These are phyloP conservation scores for Pleurotus pulmonarius DNA, from an alignment of 768 basidiomycete species.

Conservation along the genomic window DNA sequence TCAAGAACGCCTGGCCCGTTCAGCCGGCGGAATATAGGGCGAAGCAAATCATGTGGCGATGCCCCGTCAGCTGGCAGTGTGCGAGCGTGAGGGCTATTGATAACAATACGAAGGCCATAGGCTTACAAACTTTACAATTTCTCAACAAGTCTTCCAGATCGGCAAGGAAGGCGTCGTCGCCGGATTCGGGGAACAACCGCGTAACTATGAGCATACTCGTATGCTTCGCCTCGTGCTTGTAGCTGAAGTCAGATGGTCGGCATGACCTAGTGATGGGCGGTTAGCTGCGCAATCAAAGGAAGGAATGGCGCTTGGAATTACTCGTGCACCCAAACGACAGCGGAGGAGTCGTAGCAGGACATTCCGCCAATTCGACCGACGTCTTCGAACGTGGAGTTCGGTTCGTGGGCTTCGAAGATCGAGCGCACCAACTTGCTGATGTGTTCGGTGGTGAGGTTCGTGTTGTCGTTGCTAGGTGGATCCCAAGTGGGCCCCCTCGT, in stretches of 20 bases:
- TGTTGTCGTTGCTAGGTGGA: conserved; percentile 16
- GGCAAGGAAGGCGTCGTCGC: conserved; percentile 29
- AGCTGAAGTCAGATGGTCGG: conserved; percentile 72
- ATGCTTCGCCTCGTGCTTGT: conserved; percentile 74
- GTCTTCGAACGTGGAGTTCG: conserved; percentile 36
- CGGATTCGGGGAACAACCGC: conserved; percentile 44
- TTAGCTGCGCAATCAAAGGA: too few species aligned
- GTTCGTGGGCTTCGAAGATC: conserved; percentile 47
- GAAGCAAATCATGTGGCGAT: conserved; percentile 47
- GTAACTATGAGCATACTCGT: conserved; percentile 53
- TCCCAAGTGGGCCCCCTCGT: conserved; percentile 42
- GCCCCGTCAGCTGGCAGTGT: conserved; percentile 31
- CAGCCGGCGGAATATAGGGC: conserved; percentile 47
- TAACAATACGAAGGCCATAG: too few species aligned
- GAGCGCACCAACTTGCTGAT: conserved; percentile 49
- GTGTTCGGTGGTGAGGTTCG: conserved; percentile 29
- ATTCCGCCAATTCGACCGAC: conserved; percentile 61
- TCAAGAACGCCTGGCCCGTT: conserved; percentile 30
- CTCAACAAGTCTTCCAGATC: conserved; percentile 27
- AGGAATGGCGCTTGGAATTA: too few species aligned
- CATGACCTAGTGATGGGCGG: too few species aligned
- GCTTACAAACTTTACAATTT: conserved; percentile 28
- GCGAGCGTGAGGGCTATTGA: neutral
- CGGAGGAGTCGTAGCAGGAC: conserved; percentile 53
- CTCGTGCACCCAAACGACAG: conserved; percentile 74